Percentiles rank a stretch among this genome's conserved stretches.
phyloP scores from a whole-genome alignment of 306 rosid genomes.

The Canavalia gladiata region DNA sequence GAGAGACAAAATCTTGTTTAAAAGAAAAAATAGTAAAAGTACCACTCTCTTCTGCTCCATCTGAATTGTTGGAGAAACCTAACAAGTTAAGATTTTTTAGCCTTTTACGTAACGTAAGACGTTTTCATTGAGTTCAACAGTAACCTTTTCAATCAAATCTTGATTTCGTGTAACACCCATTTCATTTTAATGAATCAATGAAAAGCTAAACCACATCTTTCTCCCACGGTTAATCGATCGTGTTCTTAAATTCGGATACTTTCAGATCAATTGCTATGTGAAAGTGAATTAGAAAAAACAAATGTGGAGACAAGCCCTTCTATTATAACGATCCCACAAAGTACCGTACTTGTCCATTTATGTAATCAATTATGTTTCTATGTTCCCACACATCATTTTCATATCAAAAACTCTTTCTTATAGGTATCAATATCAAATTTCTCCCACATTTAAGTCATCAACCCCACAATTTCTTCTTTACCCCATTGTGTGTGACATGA shows the following conservation, averaged over 20 bases:
- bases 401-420: slow-evolving; percentile 32
- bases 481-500: slow-evolving; percentile 42
- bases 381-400: slow-evolving; percentile 61
- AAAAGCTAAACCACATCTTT: neutral
- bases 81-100: slow-evolving; percentile 32
- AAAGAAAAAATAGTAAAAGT: neutral
- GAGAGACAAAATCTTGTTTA: neutral
- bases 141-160: slow-evolving; percentile 36
- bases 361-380: slow-evolving; percentile 43
- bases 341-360: slow-evolving; percentile 38
- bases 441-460: slow-evolving; percentile 23
- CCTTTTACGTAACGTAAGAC: slow-evolving; percentile 31
- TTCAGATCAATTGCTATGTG: neutral
- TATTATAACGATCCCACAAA: slow-evolving; percentile 5
- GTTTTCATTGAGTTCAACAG: slow-evolving; percentile 26
- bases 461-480: neutral
- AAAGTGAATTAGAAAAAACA: slow-evolving; percentile 27
- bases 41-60: slow-evolving; percentile 8
- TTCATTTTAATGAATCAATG: neutral
- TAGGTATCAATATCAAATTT: slow-evolving; percentile 39
- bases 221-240: neutral
- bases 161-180: slow-evolving; percentile 12
- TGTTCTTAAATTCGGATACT: neutral
- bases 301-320: slow-evolving; percentile 29
- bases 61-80: slow-evolving; percentile 38